Percentiles rank a stretch among this genome's conserved stretches.
phyloP scores from a whole-genome alignment of 805 yeast genomes.

The Cyberlindnera amylophila region DNA sequence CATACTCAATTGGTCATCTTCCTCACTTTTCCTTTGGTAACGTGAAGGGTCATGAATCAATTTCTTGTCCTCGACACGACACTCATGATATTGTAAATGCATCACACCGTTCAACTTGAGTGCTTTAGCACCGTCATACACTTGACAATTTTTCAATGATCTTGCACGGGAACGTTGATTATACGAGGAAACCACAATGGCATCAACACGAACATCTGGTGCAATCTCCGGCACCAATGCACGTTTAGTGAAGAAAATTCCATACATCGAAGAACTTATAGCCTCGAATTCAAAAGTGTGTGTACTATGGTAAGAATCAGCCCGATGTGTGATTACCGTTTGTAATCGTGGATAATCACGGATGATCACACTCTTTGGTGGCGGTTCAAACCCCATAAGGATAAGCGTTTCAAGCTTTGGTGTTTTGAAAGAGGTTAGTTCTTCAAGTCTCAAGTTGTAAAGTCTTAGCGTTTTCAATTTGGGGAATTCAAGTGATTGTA shows the following conservation, averaged over 20 bases:
- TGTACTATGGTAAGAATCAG: neutral
- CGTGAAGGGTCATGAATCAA: no score
- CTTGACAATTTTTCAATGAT: no score
- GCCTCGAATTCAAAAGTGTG: neutral
- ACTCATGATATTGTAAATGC: no score
- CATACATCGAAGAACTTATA: neutral
- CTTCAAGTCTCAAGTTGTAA: neutral
- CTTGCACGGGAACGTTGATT: no score
- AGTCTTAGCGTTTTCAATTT: slow-evolving; percentile 1
- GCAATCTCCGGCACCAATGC: neutral
- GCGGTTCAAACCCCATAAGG: neutral
- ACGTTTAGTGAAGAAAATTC: no score
- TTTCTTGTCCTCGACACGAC: no score
- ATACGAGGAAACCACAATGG: no score
- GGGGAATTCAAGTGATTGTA: neutral
- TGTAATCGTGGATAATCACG: neutral
- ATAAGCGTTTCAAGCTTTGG: slow-evolving; percentile 1
- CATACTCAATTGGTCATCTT: no score
- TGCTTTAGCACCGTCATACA: no score
- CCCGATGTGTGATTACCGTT: neutral
- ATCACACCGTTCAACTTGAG: no score
- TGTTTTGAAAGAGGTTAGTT: neutral
- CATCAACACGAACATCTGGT: neutral
- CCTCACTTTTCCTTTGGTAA: no score
- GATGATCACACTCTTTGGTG: neutral